Percentiles rank a stretch among this genome's conserved stretches.
These are phyloP conservation scores for Clonostachys solani DNA, from an alignment of 2,329 filamentous ascomycete species.

Conservation along the genomic window DNA sequence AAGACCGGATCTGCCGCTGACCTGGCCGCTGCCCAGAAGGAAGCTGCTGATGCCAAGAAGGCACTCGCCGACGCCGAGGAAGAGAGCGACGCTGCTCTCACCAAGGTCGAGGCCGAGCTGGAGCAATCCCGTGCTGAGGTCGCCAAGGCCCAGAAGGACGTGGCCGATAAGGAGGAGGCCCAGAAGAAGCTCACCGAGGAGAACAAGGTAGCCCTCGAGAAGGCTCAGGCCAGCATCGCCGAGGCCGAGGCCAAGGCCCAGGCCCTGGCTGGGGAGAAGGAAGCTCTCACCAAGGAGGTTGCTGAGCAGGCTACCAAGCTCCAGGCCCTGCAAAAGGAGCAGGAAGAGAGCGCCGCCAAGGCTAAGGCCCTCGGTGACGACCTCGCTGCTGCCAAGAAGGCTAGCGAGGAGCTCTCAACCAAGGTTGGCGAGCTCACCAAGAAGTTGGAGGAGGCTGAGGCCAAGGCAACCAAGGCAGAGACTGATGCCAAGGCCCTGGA, in stretches of 20 bases:
- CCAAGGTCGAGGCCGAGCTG: too few relatives aligned
- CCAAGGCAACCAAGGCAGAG: slow-evolving; percentile 27
- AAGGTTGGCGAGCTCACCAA: slow-evolving; percentile 21
- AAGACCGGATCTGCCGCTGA: slow-evolving; percentile 18
- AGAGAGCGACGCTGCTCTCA: slow-evolving; percentile 14
- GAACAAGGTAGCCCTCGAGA: slow-evolving; percentile 2
- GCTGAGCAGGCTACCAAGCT: slow-evolving; percentile 9
- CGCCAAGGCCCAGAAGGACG: too few relatives aligned
- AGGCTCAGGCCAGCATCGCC: slow-evolving; percentile 20
- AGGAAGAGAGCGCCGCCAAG: slow-evolving; percentile 13
- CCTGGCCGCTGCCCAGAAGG: slow-evolving; percentile 20
- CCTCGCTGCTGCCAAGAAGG: slow-evolving; percentile 18
- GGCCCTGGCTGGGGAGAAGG: slow-evolving; percentile 10
- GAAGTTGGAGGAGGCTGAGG: slow-evolving; percentile 24
- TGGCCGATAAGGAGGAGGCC: too few relatives aligned
- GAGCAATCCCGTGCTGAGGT: too few relatives aligned
- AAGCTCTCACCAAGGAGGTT: slow-evolving; percentile 18
- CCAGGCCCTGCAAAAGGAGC: slow-evolving; percentile 7
- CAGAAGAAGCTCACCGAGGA: slow-evolving; percentile 17
- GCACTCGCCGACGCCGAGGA: slow-evolving; percentile 23
- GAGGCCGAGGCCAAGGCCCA: slow-evolving; percentile 9
- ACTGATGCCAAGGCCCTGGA: slow-evolving; percentile 26
- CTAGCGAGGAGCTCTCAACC: slow-evolving; percentile 19
- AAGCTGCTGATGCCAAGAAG: slow-evolving; percentile 18
- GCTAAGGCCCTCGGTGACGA: slow-evolving; percentile 18